These are phyloP conservation scores for Dioscorea zingiberensis DNA, from an alignment of 106 monocot genomes.

Conservation along the genomic window DNA sequence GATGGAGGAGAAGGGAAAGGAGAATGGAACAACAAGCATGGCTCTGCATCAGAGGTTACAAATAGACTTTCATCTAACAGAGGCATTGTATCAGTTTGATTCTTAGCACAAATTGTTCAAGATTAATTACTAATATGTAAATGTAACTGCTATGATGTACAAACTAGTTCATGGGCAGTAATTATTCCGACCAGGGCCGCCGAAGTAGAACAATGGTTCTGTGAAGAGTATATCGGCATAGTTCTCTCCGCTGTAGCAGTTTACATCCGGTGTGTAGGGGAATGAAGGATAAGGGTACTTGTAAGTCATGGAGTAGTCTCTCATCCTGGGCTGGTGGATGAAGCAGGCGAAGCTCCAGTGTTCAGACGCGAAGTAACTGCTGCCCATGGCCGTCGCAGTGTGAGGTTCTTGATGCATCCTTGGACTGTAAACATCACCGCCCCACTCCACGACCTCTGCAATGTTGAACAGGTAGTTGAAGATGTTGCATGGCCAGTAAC, in stretches of 20 bases:
- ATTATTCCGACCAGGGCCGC: conserved; percentile 23
- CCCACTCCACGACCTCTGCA: conserved; percentile 15
- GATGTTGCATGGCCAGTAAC: conserved; percentile 28
- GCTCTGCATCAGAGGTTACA: conserved; percentile 54
- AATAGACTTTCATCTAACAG: conserved; percentile 54
- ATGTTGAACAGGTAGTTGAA: conserved; percentile 7
- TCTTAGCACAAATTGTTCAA: too few species aligned
- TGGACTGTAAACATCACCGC: conserved; percentile 38
- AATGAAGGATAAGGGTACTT: conserved; percentile 17
- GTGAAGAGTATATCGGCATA: conserved; percentile 2
- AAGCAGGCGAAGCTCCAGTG: conserved; percentile 10
- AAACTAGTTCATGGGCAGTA: conserved; percentile 6
- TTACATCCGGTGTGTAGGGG: not conserved
- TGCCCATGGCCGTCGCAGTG: conserved; percentile 33
- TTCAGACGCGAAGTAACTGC: conserved; percentile 6
- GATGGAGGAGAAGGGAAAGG: conserved; percentile 24
- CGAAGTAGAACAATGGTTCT: conserved; percentile 29
- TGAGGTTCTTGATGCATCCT: conserved; percentile 21
- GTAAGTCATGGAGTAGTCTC: conserved; percentile 14
- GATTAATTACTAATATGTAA: too few species aligned
- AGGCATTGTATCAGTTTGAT: too few species aligned
- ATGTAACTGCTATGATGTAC: too few species aligned
- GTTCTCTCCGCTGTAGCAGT: conserved; percentile 28
- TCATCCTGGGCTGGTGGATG: conserved; percentile 10
- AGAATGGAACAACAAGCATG: not conserved